Evolutionary conservation across 1,284 basidiomycete species (phyloP).

Genomic region (Sporisorium sorghi): DNA sequence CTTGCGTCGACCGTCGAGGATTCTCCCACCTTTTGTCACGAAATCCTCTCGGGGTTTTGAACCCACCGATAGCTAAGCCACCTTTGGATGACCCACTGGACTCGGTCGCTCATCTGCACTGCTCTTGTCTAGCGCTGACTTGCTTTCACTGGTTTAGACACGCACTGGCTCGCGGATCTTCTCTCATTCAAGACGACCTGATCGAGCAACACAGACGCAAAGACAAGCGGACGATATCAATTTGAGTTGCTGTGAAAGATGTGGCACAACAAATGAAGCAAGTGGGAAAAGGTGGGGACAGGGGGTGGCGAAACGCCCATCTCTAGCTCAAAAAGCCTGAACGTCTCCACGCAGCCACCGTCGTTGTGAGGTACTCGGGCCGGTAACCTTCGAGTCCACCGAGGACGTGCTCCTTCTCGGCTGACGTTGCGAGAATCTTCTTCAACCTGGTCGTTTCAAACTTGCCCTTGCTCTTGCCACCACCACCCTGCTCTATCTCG

Average conservation of each 20-base stretch:
- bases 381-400: conserved; percentile 20
- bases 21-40: background rate
- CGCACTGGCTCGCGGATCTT: background rate
- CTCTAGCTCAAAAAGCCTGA: conserved; percentile 27
- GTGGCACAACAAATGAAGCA: conserved; percentile 2
- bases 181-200: too few species aligned
- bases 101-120: background rate
- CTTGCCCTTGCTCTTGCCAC: conserved; percentile 3
- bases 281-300: background rate
- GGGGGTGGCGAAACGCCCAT: background rate
- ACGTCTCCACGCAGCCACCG: conserved; percentile 30
- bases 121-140: background rate
- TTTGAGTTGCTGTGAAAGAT: background rate
- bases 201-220: background rate
- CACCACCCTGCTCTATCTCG: background rate
- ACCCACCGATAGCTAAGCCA: too few species aligned
- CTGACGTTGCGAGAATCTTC: conserved; percentile 12
- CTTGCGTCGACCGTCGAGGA: background rate
- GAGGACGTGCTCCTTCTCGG: conserved; percentile 1
- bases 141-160: background rate
- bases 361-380: conserved; percentile 27
- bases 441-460: conserved; percentile 26
- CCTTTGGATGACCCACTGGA: background rate
- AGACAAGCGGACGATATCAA: background rate
- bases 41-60: background rate